Conservation (phyloP, 73 alveolate species). For the Paramecium tetraurelia region DNA sequence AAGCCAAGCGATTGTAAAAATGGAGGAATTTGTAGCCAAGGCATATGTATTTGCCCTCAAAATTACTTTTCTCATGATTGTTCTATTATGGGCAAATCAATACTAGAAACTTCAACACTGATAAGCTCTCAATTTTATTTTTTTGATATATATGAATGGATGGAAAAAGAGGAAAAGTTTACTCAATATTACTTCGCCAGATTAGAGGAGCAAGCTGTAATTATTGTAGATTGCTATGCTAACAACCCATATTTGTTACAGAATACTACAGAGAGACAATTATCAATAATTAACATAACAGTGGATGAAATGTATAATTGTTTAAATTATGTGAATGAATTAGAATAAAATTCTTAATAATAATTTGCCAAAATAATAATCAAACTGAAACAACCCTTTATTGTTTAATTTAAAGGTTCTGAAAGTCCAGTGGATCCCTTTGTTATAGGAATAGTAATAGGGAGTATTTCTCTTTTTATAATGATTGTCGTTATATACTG, state of each 20-base stretch:
- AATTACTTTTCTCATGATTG: background rate
- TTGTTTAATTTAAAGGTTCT: background rate
- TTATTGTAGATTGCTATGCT: background rate
- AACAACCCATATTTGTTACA: background rate
- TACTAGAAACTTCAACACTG: background rate
- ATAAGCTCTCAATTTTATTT: background rate
- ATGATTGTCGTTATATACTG: background rate
- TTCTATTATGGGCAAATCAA: background rate
- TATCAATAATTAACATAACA: background rate
- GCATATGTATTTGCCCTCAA: background rate
- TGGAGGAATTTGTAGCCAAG: background rate
- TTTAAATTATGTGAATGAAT: background rate
- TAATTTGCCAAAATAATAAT: background rate
- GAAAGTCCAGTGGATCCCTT: background rate
- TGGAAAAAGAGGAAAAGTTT: background rate
- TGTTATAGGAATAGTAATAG: background rate
- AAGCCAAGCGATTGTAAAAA: background rate
- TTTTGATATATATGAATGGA: background rate
- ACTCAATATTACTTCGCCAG: background rate
- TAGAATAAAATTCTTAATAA: background rate
- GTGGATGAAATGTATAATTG: background rate
- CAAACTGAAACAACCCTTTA: background rate
- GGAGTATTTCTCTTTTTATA: background rate
- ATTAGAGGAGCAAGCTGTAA: background rate
- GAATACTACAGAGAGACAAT: background rate